phyloP scores from a whole-genome alignment of 768 basidiomycete genomes.

The Macrolepiota dolichaula region DNA sequence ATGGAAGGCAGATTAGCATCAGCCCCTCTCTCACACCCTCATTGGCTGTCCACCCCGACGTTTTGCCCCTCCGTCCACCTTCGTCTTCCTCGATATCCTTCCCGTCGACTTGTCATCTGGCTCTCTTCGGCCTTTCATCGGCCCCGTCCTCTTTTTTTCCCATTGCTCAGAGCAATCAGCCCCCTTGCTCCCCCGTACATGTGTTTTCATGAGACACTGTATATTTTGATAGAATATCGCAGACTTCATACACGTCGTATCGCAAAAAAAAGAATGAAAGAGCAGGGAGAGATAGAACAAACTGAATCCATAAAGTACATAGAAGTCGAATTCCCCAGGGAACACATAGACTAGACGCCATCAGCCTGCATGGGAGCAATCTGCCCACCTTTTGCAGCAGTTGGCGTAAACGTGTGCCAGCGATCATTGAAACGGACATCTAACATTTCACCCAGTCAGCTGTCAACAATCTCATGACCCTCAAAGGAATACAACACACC shows the following conservation, averaged over 20 bases:
- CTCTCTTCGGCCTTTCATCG: not conserved
- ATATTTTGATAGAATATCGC: not conserved
- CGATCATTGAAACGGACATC: slow-evolving; percentile 95
- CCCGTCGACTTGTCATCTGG: not conserved
- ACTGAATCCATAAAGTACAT: not conserved
- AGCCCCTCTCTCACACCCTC: slow-evolving; percentile 1
- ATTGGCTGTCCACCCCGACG: slow-evolving; percentile 8
- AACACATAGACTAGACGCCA: slow-evolving; percentile 14
- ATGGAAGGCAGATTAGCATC: slow-evolving; percentile 10
- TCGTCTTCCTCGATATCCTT: not conserved
- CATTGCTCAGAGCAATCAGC: not conserved
- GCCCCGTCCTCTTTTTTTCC: not conserved
- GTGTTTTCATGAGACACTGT: not conserved
- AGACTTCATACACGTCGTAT: not conserved
- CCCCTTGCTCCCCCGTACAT: not conserved
- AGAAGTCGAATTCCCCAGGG: not conserved
- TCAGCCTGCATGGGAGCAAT: slow-evolving; percentile 66
- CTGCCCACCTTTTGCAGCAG: slow-evolving; percentile 86
- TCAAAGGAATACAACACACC: slow-evolving; percentile 40
- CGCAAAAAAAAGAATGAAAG: not conserved
- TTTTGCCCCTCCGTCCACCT: slow-evolving; percentile 6
- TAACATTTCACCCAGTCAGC: slow-evolving; percentile 19
- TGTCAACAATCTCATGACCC: not conserved
- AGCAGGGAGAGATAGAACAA: not conserved
- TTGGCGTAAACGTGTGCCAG: slow-evolving; percentile 90